Conservation (phyloP, 2,329 filamentous ascomycete genomes). For the Aulographum hederae region DNA sequence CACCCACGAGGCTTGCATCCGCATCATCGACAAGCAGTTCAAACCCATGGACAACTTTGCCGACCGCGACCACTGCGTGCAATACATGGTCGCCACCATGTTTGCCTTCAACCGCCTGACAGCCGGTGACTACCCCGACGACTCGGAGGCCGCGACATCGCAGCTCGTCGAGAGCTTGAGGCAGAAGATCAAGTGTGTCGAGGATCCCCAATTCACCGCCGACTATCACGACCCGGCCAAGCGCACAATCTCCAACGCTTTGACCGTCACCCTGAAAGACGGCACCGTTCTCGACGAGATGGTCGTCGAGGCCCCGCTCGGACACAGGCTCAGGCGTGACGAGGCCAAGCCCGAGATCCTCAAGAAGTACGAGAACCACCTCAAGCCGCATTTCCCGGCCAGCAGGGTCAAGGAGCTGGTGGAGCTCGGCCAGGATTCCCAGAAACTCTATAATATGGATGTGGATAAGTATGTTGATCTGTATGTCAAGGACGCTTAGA, state of each 20-base stretch:
- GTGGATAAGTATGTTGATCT: conserved; percentile 91
- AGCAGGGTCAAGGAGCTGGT: conserved; percentile 67
- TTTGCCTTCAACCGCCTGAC: conserved; percentile 86
- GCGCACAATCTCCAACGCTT: conserved; percentile 91
- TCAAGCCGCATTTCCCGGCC: conserved; percentile 24
- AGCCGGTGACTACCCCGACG: conserved; percentile 85
- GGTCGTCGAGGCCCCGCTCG: conserved; percentile 82
- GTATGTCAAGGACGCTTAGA: conserved; percentile 37
- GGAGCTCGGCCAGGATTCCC: conserved; percentile 55
- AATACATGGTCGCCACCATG: conserved; percentile 98
- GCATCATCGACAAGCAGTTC: conserved; percentile 99
- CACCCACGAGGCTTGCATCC: conserved; percentile 94
- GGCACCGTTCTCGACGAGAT: conserved; percentile 83
- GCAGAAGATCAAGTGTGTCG: conserved; percentile 86
- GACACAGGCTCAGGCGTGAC: conserved; percentile 76
- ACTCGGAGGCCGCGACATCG: conserved; percentile 78
- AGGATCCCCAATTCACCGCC: conserved; percentile 83
- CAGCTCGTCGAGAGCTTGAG: conserved; percentile 79
- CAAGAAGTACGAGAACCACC: conserved; percentile 85
- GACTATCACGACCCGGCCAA: conserved; percentile 92
- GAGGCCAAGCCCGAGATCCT: conserved; percentile 97
- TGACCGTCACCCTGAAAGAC: conserved; percentile 89
- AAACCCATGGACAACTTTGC: conserved; percentile 99
- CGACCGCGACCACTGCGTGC: conserved; percentile 97
- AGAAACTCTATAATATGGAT: conserved; percentile 59